Conservation (phyloP, 2,329 filamentous ascomycete species). For the Phialophora macrospora region DNA sequence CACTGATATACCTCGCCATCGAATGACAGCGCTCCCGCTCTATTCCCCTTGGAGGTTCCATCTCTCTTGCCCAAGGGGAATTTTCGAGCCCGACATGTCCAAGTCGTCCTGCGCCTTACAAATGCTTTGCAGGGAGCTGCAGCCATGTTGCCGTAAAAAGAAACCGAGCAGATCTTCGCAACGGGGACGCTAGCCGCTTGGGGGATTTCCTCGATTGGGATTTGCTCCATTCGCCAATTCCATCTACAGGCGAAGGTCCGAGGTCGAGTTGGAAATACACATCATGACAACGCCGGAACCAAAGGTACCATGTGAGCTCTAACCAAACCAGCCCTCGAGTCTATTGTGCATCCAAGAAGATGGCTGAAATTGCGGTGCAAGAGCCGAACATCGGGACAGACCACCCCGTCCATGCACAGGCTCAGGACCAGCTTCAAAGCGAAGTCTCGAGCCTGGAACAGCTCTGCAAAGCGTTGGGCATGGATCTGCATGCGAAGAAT, state of each 20-base stretch:
- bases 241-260: background rate
- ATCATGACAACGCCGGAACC: background rate
- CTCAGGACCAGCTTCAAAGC: background rate
- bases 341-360: background rate
- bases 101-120: background rate
- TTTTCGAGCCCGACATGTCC: background rate
- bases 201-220: conserved; percentile 19
- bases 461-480: conserved; percentile 6
- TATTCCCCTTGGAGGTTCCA: background rate
- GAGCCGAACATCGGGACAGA: background rate
- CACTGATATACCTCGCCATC: background rate
- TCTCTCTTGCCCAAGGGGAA: background rate
- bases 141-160: background rate
- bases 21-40: background rate
- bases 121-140: background rate
- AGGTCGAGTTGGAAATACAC: background rate
- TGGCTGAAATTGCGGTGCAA: background rate
- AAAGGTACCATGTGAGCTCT: background rate
- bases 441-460: conserved; percentile 2
- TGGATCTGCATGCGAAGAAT: conserved; percentile 7
- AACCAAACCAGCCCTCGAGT: background rate
- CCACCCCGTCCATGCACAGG: background rate
- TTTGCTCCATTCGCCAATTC: conserved; percentile 10
- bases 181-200: conserved; percentile 13
- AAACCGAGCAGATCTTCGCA: background rate